Base-by-base conservation (phyloP, 2,329 filamentous ascomycete genomes). In the Scedosporium apiospermum region DNA sequence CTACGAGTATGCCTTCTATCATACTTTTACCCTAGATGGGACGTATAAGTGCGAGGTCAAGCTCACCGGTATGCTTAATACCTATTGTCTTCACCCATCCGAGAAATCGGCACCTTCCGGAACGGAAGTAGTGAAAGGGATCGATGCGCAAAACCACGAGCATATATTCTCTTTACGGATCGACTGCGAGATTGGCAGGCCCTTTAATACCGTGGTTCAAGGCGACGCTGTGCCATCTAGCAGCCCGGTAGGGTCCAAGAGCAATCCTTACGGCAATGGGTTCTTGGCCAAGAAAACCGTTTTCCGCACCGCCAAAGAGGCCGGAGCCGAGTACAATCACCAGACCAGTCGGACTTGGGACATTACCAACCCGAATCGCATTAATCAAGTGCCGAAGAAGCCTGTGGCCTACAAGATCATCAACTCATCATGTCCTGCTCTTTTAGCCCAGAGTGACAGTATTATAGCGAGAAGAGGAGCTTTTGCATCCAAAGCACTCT, bases 101-200 rank as follows among this genome's bases (percentile, higher is more conserved):
- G 92, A 96, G 74, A 89, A 95, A 66, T 88, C 89, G 6, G 80
- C 89, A 38, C 91, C 90, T 64, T 96, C 90, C 90, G 93, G 93
- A 63, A 96, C 92, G 0, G 88, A 96, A 73, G 93, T 97, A 7
- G 93, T 93, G 70, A 90, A 91, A 0, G 55, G 55, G 34, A 91
- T 96, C 70, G 96, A 96, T 70, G 93, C 93, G 0, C 93, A 96
- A 77, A 96, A 96, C 77, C 93, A 97, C 74, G 91, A 97, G 75
- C 93, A 97, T 74, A 82, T 97, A 38, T 97, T 97, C 83, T 96
- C 91, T 71, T 78, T 97, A 51, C 90, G 93, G 51, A 79, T 96
- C 55, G 90, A 97, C 72, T 85, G 92, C 38, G 93, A 93, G 70
- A 84, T 97, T 63, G 93, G 96, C 71, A 93, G 93, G 0, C 84